These are phyloP conservation scores for Chrysanthemum lavandulifolium DNA, from an alignment of 129 eudicot genomes.

Conservation along the genomic window DNA sequence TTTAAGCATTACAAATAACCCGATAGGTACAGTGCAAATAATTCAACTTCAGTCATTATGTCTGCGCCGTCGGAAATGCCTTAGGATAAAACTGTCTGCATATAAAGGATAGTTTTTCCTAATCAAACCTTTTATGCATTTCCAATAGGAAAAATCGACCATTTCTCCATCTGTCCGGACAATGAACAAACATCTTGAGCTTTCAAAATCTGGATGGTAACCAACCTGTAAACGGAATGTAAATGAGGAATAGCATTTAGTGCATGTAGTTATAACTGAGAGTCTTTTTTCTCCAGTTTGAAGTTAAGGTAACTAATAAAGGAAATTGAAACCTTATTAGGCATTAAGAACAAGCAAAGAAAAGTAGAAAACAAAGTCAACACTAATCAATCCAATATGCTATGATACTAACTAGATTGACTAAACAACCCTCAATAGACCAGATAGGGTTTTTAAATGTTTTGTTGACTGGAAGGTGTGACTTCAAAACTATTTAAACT, in stretches of 20 bases:
- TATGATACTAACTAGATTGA: too few species aligned
- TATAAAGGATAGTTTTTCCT: conserved; percentile 89
- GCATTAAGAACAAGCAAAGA: not conserved
- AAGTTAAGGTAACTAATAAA: not conserved
- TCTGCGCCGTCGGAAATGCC: conserved; percentile 78
- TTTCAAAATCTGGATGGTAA: conserved; percentile 85
- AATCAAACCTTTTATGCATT: conserved; percentile 92
- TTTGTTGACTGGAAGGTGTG: too few species aligned
- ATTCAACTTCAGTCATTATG: conserved; percentile 45
- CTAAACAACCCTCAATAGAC: too few species aligned
- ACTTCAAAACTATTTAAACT: too few species aligned
- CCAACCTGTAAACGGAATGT: conserved; percentile 56
- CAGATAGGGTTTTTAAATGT: too few species aligned
- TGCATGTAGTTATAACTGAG: not conserved
- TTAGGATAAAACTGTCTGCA: conserved; percentile 84
- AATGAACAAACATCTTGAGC: conserved; percentile 83
- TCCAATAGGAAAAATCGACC: conserved; percentile 95
- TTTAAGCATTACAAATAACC: conserved; percentile 4
- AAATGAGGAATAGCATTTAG: not conserved
- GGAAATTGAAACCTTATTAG: not conserved
- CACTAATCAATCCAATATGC: not conserved
- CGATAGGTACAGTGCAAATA: not conserved
- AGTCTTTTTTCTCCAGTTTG: not conserved
- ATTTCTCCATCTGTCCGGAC: conserved; percentile 75
- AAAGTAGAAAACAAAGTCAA: not conserved